phyloP scores from a whole-genome alignment of 345 rosid genomes.

The Brassica rapa region DNA sequence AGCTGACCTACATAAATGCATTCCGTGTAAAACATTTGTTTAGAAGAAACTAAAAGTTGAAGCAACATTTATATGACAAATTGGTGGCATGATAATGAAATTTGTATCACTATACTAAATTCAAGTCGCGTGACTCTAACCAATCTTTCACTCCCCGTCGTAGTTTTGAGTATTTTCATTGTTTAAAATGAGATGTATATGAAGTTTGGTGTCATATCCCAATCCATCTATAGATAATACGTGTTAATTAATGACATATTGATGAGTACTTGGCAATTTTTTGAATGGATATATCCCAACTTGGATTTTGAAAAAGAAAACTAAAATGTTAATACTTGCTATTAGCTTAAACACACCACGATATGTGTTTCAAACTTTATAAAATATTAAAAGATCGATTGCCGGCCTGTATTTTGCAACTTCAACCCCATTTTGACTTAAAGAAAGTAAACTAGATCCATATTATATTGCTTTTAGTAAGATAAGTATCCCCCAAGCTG shows the following conservation, averaged over 20 bases:
- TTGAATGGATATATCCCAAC: constrained; percentile 13
- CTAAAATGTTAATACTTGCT: background rate
- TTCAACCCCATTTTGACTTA: constrained; percentile 13
- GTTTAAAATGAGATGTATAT: background rate
- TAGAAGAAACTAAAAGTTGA: background rate
- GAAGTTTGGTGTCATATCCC: constrained; percentile 27
- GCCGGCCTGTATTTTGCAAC: background rate
- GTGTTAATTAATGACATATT: constrained; percentile 5
- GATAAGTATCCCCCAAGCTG: constrained; percentile 26
- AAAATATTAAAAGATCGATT: background rate
- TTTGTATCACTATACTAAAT: constrained; percentile 1
- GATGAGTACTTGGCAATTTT: constrained; percentile 17
- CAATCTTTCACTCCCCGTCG: background rate
- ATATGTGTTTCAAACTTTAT: background rate
- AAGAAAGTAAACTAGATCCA: background rate
- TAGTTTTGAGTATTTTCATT: background rate
- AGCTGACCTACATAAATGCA: constrained; percentile 18
- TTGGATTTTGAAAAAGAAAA: background rate
- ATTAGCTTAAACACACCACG: constrained; percentile 13
- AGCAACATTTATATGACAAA: constrained; percentile 6
- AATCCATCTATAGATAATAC: constrained; percentile 15
- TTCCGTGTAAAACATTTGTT: constrained; percentile 1
- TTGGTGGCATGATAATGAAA: background rate
- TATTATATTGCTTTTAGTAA: background rate
- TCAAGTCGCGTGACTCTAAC: background rate